phyloP scores from a whole-genome alignment of 805 yeast genomes.

The Saturnispora halmiae region DNA sequence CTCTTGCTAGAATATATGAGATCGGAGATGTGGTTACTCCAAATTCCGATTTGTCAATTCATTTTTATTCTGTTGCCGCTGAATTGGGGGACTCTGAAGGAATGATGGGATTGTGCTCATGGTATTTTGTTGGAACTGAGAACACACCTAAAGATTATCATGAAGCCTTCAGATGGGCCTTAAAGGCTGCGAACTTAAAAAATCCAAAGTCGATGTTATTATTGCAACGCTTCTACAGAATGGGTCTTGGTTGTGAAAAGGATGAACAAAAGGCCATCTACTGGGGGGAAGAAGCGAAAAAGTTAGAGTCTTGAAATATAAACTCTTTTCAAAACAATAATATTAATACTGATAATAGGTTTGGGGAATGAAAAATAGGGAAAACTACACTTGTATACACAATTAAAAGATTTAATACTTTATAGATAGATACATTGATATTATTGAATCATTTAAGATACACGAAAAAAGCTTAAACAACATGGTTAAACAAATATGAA shows the following conservation, averaged over 20 bases:
- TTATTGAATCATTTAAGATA: no score
- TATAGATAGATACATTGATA: no score
- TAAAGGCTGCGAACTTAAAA: slow-evolving; percentile 69
- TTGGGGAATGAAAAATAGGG: no score
- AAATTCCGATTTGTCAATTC: slow-evolving; percentile 78
- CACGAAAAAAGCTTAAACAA: no score
- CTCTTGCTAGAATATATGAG: slow-evolving; percentile 80
- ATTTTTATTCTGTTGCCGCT: slow-evolving; percentile 89
- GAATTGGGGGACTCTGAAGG: slow-evolving; percentile 77
- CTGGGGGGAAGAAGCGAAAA: slow-evolving; percentile 74
- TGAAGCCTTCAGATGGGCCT: slow-evolving; percentile 94
- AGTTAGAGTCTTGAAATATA: not conserved
- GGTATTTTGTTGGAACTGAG: slow-evolving; percentile 90
- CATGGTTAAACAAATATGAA: slow-evolving; percentile 74
- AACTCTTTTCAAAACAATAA: no score
- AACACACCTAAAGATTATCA: slow-evolving; percentile 72
- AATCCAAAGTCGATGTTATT: slow-evolving; percentile 79
- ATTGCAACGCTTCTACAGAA: slow-evolving; percentile 72
- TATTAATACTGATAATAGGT: no score
- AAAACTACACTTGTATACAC: no score
- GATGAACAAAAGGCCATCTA: slow-evolving; percentile 48
- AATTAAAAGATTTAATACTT: no score
- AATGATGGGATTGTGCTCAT: slow-evolving; percentile 91
- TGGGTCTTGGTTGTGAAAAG: slow-evolving; percentile 75
- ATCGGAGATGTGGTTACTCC: slow-evolving; percentile 66